phyloP scores from a whole-genome alignment of 1,284 basidiomycete species.

The Trametes versicolor region DNA sequence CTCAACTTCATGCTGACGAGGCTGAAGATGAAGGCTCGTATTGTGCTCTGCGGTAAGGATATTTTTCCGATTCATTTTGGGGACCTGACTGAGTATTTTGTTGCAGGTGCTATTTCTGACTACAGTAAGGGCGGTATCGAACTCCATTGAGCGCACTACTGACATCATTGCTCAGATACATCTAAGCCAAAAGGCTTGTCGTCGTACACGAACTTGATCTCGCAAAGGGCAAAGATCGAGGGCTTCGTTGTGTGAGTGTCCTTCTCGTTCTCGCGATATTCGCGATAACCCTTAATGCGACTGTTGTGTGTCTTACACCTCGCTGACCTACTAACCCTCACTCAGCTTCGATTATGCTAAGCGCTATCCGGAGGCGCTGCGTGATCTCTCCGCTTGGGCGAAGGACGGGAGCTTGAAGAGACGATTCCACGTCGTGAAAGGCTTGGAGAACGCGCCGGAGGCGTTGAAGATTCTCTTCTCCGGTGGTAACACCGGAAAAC shows the following conservation, averaged over 20 bases:
- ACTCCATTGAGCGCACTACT: not conserved
- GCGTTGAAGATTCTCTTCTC: conserved; percentile 77
- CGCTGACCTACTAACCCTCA: not conserved
- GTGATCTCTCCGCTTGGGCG: conserved; percentile 64
- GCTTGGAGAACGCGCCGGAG: conserved; percentile 75
- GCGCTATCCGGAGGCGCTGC: conserved; percentile 62
- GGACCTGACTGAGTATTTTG: not conserved
- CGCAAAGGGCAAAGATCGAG: conserved; percentile 79
- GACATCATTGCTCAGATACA: conserved; percentile 50
- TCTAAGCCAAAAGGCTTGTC: conserved; percentile 66
- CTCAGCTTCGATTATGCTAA: conserved; percentile 72
- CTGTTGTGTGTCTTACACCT: not conserved
- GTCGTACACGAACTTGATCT: conserved; percentile 74
- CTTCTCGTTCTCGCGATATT: not conserved
- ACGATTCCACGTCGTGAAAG: conserved; percentile 83
- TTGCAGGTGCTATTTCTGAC: conserved; percentile 78
- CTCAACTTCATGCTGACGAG: conserved; percentile 79
- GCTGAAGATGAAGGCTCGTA: conserved; percentile 80
- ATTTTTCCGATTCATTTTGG: not conserved
- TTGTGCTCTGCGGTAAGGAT: conserved; percentile 73
- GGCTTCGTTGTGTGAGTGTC: conserved; percentile 83
- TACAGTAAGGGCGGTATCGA: conserved; percentile 62
- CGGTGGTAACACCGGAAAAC: conserved; percentile 87
- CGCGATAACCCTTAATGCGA: no score
- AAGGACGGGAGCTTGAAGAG: conserved; percentile 81